Evolutionary conservation across 805 yeast genomes (phyloP), one percentile per base, ranked within the genome.

Genomic region (Nakazawaea wyomingensis): DNA sequence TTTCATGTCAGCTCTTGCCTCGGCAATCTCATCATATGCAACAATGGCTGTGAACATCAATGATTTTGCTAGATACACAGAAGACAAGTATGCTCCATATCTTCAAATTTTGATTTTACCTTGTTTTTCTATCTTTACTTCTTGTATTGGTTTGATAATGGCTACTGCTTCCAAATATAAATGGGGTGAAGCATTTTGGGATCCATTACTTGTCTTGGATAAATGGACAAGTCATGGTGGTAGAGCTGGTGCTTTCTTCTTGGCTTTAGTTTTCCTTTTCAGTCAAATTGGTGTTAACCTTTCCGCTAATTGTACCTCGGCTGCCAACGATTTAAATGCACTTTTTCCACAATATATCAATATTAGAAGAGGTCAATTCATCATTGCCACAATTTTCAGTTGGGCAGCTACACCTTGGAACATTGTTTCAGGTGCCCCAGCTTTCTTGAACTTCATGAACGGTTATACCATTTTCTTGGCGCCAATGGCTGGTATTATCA

Each of bases 391-490:
- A 8, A 60, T 86, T 39, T 52, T 66, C 37, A 85, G 87, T 0
- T 71, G 81, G 49, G 75, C 78, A 41, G 79, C 85, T 49, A 81
- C 88, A 56, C 96, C 96, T 34, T 87, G 95, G 95, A 74, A 85
- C 54, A 74, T 86, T 55, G 68, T 81, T 56, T 68, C 82, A 4
- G 69, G 85, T 4, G 76, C 88, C 1, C 76, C 81, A 24, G 80
- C 73, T 62, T 87, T 87, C 65, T 81, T 93, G 29, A 82, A 89
- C 6, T 87, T 85, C 54, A 65, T 87, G 45, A 72, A 84, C 34
- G 91, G 95, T 0, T 87, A 86, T 59, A 72, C 95, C 0, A 87
- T 86, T n/a, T 87, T 88, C 70, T 66, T 87, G 42, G 81, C 90
- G n/a, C 77, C 93, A 18, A 83, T 87, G 58, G 88, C 91, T 9